phyloP scores from a whole-genome alignment of 225 moss, liverwort and hornwort species.

The Takakia lepidozioides region DNA sequence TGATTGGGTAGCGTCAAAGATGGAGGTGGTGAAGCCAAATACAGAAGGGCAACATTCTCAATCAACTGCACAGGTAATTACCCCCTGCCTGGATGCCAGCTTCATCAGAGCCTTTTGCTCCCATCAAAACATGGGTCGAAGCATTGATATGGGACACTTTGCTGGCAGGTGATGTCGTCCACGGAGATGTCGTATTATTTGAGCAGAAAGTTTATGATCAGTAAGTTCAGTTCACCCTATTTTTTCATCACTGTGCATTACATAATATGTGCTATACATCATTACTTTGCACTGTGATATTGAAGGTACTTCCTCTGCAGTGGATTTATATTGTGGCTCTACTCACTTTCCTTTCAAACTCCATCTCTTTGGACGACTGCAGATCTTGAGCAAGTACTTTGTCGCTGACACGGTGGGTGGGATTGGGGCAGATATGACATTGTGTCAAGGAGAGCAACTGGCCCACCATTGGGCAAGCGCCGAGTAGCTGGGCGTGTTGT shows the following conservation, averaged over 20 bases:
- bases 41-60: conserved; percentile 31
- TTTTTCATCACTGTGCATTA: no score
- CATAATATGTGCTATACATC: no score
- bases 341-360: not conserved
- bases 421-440: conserved; percentile 23
- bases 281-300: no score
- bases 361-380: no score
- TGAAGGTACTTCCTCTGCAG: no score
- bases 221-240: conserved; percentile 30
- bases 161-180: conserved; percentile 71
- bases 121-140: not conserved
- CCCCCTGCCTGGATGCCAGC: no score
- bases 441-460: conserved; percentile 16
- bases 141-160: not conserved
- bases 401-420: no score
- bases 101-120: not conserved
- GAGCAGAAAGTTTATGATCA: conserved; percentile 46
- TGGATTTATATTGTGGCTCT: no score
- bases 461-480: conserved; percentile 38
- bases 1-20: conserved; percentile 36
- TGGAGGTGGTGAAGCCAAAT: conserved; percentile 26
- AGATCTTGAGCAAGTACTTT: no score
- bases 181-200: conserved; percentile 72
- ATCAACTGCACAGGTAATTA: conserved; percentile 37
- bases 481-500: conserved; percentile 82